Evolutionary conservation across 148 eudicot species (phyloP).

Genomic region (Nyssa sinensis): DNA sequence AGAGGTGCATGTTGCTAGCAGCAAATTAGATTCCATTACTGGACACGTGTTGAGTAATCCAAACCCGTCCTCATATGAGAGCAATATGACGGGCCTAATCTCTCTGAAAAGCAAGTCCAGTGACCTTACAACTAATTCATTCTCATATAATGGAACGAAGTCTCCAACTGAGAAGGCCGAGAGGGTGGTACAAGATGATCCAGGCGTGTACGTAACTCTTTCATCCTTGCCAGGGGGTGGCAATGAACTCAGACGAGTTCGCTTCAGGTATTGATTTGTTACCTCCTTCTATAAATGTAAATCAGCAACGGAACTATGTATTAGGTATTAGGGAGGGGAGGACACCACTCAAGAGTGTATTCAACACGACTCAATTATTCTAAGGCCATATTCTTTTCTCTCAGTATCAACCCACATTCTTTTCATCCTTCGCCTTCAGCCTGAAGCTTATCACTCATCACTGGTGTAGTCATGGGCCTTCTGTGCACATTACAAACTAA

Average conservation of each 20-base stretch:
- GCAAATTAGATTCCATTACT: conserved; percentile 28
- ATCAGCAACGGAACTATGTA: no score
- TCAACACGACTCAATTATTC: neutral
- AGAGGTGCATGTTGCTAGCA: conserved; percentile 33
- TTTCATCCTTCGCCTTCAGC: neutral
- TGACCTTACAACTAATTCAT: conserved; percentile 31
- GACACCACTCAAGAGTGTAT: no score
- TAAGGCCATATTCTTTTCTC: neutral
- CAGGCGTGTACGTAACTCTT: conserved; percentile 86
- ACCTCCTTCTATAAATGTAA: neutral
- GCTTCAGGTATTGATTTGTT: conserved; percentile 74
- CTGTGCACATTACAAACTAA: no score
- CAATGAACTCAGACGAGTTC: conserved; percentile 84
- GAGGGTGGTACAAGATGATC: conserved; percentile 78
- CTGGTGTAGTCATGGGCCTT: neutral
- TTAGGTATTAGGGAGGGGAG: no score
- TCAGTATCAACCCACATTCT: neutral
- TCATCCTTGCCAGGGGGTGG: conserved; percentile 65
- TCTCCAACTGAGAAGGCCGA: conserved; percentile 54
- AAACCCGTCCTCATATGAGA: conserved; percentile 27
- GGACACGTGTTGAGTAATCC: conserved; percentile 30
- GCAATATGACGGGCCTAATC: conserved; percentile 33
- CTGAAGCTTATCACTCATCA: conserved; percentile 6
- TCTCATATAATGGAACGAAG: conserved; percentile 48
- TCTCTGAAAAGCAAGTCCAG: conserved; percentile 50